Base-by-base conservation (phyloP, 2,329 filamentous ascomycete genomes). In the Mycosphaerella sp. region DNA sequence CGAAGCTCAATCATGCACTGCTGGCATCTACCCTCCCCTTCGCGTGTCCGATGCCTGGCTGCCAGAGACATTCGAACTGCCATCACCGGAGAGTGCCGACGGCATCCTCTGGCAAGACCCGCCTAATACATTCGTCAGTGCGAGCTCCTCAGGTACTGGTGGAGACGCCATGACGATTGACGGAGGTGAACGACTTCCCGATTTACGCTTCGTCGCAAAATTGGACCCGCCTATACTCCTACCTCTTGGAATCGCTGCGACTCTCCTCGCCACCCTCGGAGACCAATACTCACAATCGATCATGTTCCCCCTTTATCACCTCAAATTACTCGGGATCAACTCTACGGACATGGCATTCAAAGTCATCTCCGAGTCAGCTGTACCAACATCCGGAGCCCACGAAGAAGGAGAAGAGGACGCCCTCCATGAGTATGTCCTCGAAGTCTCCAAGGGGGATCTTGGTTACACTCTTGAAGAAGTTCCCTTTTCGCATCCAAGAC, bases 11-110 rank as follows among this genome's bases (percentile, higher is more conserved):
- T 62, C 70, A 9, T 70, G 66, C 4, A 66, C 71, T 1, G 70
- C 73, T 5, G 68, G 71, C 28, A 67, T 75, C 43, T 79, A 72
- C 71, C 78, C 72, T 1, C 79, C 86, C 0, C 77, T 89, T 18
- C 79, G 87, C 14, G 78, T 89, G 34, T 87, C 87, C 0, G 78
- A 85, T 52, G 74, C 80, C 49, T 93, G 87, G 87, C 79, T 93
- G 44, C 82, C 83, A 7, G 76, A 82, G 21, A 71, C 76, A 1
- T 75, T 90, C 83, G 85, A 76, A 79, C 28, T 84, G 86, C 56
- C 86, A 82, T 1, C 76, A 79, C 10, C 79, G 79, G 53, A 81
- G 78, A 4, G 75, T 81, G 27, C 63, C 83, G 10, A 55, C 16
- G 28, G 48, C 14, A 43, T 62, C 34, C 57, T 14, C 72, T 91